phyloP scores from a whole-genome alignment of 225 moss, liverwort and hornwort genomes.

The Pseudisothecium myosuroides region DNA sequence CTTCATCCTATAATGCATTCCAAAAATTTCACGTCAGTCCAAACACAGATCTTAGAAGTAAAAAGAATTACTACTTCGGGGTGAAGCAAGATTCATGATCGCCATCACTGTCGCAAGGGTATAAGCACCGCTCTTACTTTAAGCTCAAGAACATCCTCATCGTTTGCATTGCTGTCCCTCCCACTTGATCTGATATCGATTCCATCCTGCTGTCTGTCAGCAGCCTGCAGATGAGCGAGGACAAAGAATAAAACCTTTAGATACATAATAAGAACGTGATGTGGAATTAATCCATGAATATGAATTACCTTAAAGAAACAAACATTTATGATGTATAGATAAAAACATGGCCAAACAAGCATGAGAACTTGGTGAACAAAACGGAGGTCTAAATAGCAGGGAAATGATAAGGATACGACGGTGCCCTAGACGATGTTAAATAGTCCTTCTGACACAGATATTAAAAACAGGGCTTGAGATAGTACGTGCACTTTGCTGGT shows the following conservation, averaged over 20 bases:
- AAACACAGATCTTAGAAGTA: background rate
- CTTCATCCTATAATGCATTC: slow-evolving; percentile 53
- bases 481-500: background rate
- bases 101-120: background rate
- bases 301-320: background rate
- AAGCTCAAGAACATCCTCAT: slow-evolving; percentile 49
- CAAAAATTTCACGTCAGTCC: background rate
- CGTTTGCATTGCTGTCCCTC: slow-evolving; percentile 42
- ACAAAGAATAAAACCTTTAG: background rate
- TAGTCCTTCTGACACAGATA: background rate
- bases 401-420: background rate
- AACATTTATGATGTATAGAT: background rate
- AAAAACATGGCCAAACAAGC: background rate
- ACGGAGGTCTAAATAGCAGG: background rate
- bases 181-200: slow-evolving; percentile 84
- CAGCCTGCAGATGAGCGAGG: slow-evolving; percentile 48
- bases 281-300: background rate
- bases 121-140: slow-evolving; percentile 30
- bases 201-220: slow-evolving; percentile 74
- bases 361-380: background rate
- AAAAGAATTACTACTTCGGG: background rate
- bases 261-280: background rate
- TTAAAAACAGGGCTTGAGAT: background rate
- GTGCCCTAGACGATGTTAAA: background rate
- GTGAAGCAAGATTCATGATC: background rate